Base-by-base conservation (phyloP, 202 grass and related monocot species). In the Hordeum pubiflorum region DNA sequence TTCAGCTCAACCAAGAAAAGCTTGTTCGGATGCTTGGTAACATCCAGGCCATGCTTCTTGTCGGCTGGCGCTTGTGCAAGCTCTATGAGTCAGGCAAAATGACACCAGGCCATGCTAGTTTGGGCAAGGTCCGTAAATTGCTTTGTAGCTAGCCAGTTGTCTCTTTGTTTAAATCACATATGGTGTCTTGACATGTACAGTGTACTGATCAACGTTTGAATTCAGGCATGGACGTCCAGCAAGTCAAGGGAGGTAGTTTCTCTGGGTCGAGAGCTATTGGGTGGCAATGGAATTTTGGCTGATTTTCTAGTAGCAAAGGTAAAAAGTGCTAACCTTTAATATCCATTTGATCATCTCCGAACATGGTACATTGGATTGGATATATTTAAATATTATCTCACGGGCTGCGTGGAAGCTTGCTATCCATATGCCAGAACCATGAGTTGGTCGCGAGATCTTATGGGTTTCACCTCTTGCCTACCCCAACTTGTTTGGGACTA, bases 261-360 rank as follows among this genome's bases (percentile, higher is more conserved):
- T 78, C 88, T 98, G 68, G 92, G 90, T 1, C 82, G 95, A 72
- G 95, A 98, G 76, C 86, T 98, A 77, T 78, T 98, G 59, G 95
- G 95, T 5, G 95, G 95, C 59, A 98, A 98, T 69, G 95, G 95
- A 68, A 95, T 98, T 70, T 91, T 98, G 80, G 82, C 89, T 84
- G 96, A 98, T 93, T 98, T 98, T 86, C 90, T 95, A 40, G 92
- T 98, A 17, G 95, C 95, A 18, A 98, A 98, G 95, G 95, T 98
- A 69, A 74, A 71, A 37, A n/a, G 26, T 64, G 11, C 37, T 13
- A 83, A 3, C 15, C 44, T 46, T 22, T 63, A 31, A 4, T 31
- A 15, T 80, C 1, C 21, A 54, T 54, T 54, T 54, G 50, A 54
- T n/a, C 50, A 3, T 76, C 2, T 34, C 15, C 23, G 22, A 36